Conservation (phyloP, 345 rosid genomes). For the Sonneratia alba region DNA sequence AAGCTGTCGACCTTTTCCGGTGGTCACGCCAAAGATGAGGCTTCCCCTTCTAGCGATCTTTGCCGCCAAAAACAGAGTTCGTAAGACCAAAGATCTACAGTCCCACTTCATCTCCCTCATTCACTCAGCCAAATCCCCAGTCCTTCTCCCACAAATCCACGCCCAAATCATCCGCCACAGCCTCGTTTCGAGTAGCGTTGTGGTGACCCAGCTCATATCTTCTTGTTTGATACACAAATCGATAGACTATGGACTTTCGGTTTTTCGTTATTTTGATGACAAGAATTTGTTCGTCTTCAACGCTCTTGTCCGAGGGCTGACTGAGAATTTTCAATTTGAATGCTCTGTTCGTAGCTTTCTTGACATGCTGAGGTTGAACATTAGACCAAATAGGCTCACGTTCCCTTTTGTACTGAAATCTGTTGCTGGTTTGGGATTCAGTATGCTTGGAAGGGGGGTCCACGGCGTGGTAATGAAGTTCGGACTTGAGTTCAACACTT, state of each 20-base stretch:
- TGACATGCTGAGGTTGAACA: not conserved
- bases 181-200: not conserved
- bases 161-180: not conserved
- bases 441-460: not conserved
- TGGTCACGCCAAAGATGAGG: too few species aligned
- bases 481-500: not conserved
- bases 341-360: not conserved
- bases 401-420: not conserved
- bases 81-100: not conserved
- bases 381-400: not conserved
- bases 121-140: not conserved
- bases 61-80: too few species aligned
- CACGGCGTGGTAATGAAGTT: not conserved
- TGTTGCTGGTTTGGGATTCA: not conserved
- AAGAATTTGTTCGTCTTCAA: not conserved
- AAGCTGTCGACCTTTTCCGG: not conserved
- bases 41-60: too few species aligned
- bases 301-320: not conserved
- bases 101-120: constrained; percentile 4
- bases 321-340: not conserved
- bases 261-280: not conserved
- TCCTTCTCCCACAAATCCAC: not conserved
- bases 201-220: constrained; percentile 1
- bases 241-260: not conserved
- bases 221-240: not conserved